phyloP scores from a whole-genome alignment of 257 asterid genomes.

The Solanum tarijense region DNA sequence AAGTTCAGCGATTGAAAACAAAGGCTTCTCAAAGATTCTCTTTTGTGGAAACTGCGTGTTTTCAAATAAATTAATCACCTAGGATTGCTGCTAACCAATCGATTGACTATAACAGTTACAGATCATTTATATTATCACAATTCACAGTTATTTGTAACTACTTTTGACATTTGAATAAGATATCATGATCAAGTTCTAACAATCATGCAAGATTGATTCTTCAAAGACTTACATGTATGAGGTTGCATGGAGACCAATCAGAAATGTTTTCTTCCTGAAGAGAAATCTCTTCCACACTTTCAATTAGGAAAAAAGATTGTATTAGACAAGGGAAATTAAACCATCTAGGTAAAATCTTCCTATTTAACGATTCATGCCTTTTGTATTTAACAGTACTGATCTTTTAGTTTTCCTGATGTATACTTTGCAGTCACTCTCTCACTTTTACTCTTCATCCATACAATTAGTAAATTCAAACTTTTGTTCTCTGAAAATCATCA shows the following conservation, averaged over 20 bases:
- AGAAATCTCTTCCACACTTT: neutral
- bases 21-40: neutral
- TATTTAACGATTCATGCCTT: neutral
- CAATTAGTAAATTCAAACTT: neutral
- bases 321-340: neutral
- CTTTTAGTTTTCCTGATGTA: neutral
- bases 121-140: neutral
- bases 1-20: neutral
- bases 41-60: neutral
- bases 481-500: neutral
- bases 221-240: neutral
- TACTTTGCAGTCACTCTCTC: neutral
- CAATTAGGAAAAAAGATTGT: neutral
- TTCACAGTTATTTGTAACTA: neutral
- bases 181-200: neutral
- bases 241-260: neutral
- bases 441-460: neutral
- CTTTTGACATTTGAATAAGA: neutral
- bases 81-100: neutral
- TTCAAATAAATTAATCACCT: neutral
- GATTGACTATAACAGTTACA: neutral
- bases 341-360: neutral
- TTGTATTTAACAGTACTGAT: neutral
- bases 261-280: slow-evolving; percentile 1
- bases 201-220: neutral